Evolutionary conservation across 2,329 filamentous ascomycete genomes (phyloP).

Genomic region (Colletotrichum simmondsii): DNA sequence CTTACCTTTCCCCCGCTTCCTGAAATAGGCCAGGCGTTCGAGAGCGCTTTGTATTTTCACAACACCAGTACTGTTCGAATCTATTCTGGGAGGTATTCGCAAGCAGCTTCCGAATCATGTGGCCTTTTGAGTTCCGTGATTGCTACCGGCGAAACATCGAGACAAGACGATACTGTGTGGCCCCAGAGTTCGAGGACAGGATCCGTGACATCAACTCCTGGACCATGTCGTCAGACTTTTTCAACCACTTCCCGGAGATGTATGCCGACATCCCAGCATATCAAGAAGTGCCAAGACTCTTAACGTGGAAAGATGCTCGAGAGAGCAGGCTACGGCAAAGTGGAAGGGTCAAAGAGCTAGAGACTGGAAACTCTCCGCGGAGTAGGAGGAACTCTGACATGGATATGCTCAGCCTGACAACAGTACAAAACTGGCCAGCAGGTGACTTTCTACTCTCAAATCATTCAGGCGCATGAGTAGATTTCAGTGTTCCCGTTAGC

Average conservation of each 20-base stretch:
- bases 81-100: slow-evolving; percentile 40
- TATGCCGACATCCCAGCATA: slow-evolving; percentile 28
- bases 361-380: background rate
- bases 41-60: slow-evolving; percentile 42
- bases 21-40: slow-evolving; percentile 40
- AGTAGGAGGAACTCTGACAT: background rate
- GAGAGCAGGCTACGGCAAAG: background rate
- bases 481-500: background rate
- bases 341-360: background rate
- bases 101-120: slow-evolving; percentile 37
- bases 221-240: slow-evolving; percentile 43
- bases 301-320: background rate
- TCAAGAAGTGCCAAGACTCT: background rate
- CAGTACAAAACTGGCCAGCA: background rate
- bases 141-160: slow-evolving; percentile 40
- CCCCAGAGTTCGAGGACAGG: slow-evolving; percentile 38
- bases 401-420: background rate
- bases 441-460: background rate
- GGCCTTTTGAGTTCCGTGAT: slow-evolving; percentile 40
- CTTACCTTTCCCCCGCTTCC: background rate
- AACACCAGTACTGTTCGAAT: slow-evolving; percentile 43
- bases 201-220: slow-evolving; percentile 41
- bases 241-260: slow-evolving; percentile 40
- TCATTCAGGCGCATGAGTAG: background rate
- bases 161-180: slow-evolving; percentile 37